Evolutionary conservation across 2,329 filamentous ascomycete species (phyloP), one percentile per base, ranked within the genome.

Genomic region (Knoxdaviesia proteae): DNA sequence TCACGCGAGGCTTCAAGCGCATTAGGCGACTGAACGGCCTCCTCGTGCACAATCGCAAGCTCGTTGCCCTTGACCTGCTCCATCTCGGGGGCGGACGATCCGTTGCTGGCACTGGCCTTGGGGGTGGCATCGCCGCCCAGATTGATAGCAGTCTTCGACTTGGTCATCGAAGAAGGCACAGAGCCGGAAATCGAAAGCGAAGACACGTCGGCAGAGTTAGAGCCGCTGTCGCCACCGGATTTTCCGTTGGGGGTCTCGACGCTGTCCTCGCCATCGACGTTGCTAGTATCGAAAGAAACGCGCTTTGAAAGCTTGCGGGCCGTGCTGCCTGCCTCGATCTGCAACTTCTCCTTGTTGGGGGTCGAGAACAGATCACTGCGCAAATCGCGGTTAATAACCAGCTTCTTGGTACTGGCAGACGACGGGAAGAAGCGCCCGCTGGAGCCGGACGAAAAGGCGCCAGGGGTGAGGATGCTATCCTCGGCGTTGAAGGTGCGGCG

Each of bases 301-400:
- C 81, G 77, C 65, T 94, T 94, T 49, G 79, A 78, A 36, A 82
- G 60, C 52, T 77, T 77, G 42, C 68, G 63, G 33, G 47, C 63
- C 56, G 47, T 67, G 45, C 38, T 58, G 51, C 36, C 40, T 9
- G 49, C 47, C 9, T 68, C 68, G 20, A 55, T 50, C 2, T 53
- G 47, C 10, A 58, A 52, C 51, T 64, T 68, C 34, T 69, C 66
- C 53, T 68, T 74, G 43, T 62, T 67, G 0, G 74, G 72, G 1
- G 73, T 72, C 3, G 67, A 69, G 54, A 79, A 80, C 10, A 78
- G 64, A 51, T 84, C 80, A 45, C 71, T 86, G 43, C 83, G 74
- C 55, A 98, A 68, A 49, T 79, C 80, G 48, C 84, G 79, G 60
- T 94, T 92, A 56, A 98, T 94, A 42, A 87, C 80, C 44, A 98